Conservation (phyloP, 2,329 filamentous ascomycete genomes). For the Tolypocladium ovalisporum region DNA sequence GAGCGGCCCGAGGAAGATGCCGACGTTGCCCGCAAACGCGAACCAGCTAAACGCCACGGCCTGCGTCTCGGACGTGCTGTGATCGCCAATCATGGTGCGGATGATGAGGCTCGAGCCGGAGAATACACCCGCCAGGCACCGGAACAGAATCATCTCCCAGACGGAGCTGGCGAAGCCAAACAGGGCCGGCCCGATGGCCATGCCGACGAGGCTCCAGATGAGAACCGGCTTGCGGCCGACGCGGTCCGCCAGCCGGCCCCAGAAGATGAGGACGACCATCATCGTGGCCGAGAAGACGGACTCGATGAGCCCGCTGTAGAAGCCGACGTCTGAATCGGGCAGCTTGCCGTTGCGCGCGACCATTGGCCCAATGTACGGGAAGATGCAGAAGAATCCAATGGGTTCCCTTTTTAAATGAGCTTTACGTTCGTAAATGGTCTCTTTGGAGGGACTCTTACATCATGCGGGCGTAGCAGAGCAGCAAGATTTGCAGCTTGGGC, state of each 20-base stretch:
- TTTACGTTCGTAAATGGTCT: background rate
- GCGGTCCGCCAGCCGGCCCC: conserved; percentile 53
- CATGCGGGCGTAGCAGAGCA: conserved; percentile 63
- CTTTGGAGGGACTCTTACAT: conserved; percentile 20
- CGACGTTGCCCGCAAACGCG: conserved; percentile 63
- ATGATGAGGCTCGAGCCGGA: conserved; percentile 65
- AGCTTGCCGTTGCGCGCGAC: conserved; percentile 54
- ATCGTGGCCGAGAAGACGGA: conserved; percentile 64
- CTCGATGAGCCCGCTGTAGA: conserved; percentile 69
- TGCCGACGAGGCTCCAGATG: conserved; percentile 53
- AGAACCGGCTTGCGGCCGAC: conserved; percentile 65
- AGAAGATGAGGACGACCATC: conserved; percentile 66
- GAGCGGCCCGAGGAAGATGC: conserved; percentile 61
- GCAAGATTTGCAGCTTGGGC: conserved; percentile 52
- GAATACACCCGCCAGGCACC: conserved; percentile 63
- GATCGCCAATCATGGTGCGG: conserved; percentile 66
- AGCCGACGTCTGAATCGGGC: conserved; percentile 57
- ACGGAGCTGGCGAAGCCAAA: conserved; percentile 59
- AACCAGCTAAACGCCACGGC: conserved; percentile 67
- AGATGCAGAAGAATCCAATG: conserved; percentile 74
- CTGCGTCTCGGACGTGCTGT: conserved; percentile 58
- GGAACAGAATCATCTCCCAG: conserved; percentile 64
- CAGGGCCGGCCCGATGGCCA: conserved; percentile 46
- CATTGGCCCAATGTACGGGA: conserved; percentile 74
- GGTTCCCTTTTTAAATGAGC: conserved; percentile 38